Conservation (phyloP, 176 grass and related monocot species). For the Eleusine indica region DNA sequence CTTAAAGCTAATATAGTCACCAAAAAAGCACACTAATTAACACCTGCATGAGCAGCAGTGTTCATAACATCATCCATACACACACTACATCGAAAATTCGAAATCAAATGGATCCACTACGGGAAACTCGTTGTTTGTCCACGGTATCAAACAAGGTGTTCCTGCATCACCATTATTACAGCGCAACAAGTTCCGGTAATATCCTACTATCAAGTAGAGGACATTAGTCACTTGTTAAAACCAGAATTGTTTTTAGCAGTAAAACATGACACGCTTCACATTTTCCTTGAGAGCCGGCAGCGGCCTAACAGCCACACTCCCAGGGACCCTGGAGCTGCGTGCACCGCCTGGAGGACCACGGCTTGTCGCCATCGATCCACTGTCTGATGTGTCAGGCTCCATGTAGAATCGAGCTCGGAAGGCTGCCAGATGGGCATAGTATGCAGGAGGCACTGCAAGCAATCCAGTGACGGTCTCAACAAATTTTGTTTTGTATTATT, state of each 20-base stretch:
- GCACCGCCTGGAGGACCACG: slow-evolving; percentile 42
- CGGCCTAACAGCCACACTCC: slow-evolving; percentile 74
- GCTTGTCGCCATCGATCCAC: slow-evolving; percentile 65
- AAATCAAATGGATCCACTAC: too few relatives aligned
- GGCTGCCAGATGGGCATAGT: slow-evolving; percentile 87
- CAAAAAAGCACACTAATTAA: too few relatives aligned
- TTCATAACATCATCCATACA: too few relatives aligned
- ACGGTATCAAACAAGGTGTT: too few relatives aligned
- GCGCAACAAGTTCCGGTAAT: too few relatives aligned
- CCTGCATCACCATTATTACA: too few relatives aligned
- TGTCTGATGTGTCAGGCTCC: slow-evolving; percentile 80
- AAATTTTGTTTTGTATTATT: neutral
- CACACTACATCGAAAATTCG: too few relatives aligned
- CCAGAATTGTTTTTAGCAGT: slow-evolving; percentile 43
- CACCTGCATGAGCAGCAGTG: too few relatives aligned
- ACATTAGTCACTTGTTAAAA: too few relatives aligned
- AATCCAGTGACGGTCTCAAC: neutral
- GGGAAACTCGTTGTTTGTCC: too few relatives aligned
- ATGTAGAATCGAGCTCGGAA: slow-evolving; percentile 87
- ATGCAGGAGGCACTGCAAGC: slow-evolving; percentile 80
- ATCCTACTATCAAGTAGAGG: too few relatives aligned
- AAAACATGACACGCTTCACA: slow-evolving; percentile 90
- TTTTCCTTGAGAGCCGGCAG: slow-evolving; percentile 87
- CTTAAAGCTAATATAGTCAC: too few relatives aligned
- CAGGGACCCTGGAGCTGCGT: slow-evolving; percentile 51